Conservation (phyloP, 2,329 filamentous ascomycete genomes). For the Alternaria rosae region DNA sequence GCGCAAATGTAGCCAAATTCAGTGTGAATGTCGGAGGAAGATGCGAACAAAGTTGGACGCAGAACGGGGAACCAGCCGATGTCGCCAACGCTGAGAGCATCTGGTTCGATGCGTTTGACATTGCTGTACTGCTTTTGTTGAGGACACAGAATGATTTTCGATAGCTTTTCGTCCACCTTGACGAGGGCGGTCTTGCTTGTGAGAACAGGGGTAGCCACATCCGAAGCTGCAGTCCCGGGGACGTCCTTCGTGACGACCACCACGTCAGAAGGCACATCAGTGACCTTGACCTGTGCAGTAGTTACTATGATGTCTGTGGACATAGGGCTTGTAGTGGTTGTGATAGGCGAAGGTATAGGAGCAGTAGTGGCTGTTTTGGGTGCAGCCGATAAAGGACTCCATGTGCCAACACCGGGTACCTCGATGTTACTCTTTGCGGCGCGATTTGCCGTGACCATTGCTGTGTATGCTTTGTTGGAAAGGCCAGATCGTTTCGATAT, state of each 20-base stretch:
- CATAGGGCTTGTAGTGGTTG: no score
- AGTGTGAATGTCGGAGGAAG: not conserved
- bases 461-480: not conserved
- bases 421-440: not conserved
- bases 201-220: rapidly evolving
- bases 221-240: not conserved
- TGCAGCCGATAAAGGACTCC: no score
- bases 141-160: not conserved
- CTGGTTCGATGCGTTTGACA: not conserved
- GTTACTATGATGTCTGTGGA: no score
- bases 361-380: no score
- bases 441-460: not conserved
- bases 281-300: not conserved
- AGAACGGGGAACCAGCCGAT: not conserved
- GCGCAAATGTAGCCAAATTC: not conserved
- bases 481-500: not conserved
- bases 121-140: not conserved
- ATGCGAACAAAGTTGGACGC: not conserved
- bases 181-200: not conserved
- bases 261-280: not conserved
- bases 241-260: not conserved
- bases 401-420: not conserved
- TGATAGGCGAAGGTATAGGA: no score
- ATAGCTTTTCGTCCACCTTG: not conserved
- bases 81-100: not conserved